Percentiles rank a stretch among this genome's conserved stretches.
phyloP scores from a whole-genome alignment of 1,139 yeast species.

The Yamadazyma atlantica region DNA sequence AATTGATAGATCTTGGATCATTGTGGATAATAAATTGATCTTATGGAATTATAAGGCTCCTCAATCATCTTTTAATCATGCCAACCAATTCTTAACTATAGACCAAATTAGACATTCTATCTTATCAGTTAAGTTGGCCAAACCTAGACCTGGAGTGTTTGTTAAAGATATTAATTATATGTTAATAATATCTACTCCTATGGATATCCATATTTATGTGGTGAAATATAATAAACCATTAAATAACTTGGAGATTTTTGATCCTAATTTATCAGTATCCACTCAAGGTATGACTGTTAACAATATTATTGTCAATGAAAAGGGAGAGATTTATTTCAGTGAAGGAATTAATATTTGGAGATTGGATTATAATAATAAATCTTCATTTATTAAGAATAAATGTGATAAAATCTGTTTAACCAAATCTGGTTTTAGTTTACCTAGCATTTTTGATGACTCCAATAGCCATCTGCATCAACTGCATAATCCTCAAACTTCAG shows the following conservation, averaged over 20 bases:
- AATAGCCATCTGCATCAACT: slow-evolving; percentile 29
- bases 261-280: slow-evolving; percentile 80
- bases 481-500: slow-evolving; percentile 45
- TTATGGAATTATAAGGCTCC: slow-evolving; percentile 79
- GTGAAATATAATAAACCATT: slow-evolving; percentile 54
- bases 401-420: slow-evolving; percentile 82
- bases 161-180: slow-evolving; percentile 73
- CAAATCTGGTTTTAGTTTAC: slow-evolving; percentile 52
- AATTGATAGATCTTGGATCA: slow-evolving; percentile 83
- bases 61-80: slow-evolving; percentile 45
- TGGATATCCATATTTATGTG: slow-evolving; percentile 76
- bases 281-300: slow-evolving; percentile 76
- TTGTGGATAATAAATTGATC: slow-evolving; percentile 76
- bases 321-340: slow-evolving; percentile 77
- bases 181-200: slow-evolving; percentile 75
- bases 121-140: slow-evolving; percentile 69
- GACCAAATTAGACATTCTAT: slow-evolving; percentile 84
- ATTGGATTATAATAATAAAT: slow-evolving; percentile 78
- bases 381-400: slow-evolving; percentile 83
- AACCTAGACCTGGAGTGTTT: slow-evolving; percentile 79
- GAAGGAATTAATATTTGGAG: slow-evolving; percentile 88
- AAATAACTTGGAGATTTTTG: slow-evolving; percentile 67
- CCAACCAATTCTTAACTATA: slow-evolving; percentile 72
- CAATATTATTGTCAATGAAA: slow-evolving; percentile 57
- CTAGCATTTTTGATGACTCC: slow-evolving; percentile 12